Evolutionary conservation across 129 eudicot species (phyloP).

Genomic region (Escallonia rubra): DNA sequence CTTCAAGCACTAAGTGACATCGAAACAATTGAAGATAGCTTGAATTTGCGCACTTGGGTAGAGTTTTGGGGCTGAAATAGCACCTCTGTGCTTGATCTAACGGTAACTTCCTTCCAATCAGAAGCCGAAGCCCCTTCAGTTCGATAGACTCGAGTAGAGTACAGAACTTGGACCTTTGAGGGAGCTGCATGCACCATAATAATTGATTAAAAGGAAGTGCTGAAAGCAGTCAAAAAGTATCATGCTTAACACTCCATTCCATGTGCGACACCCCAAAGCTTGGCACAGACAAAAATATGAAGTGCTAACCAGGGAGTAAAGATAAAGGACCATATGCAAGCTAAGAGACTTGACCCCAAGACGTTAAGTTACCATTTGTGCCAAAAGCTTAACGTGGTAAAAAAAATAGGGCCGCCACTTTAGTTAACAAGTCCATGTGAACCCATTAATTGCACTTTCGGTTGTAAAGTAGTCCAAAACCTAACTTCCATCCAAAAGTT

Average conservation of each 20-base stretch:
- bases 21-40: constrained; percentile 66
- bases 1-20: constrained; percentile 65
- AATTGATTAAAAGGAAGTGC: neutral
- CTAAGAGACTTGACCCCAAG: too few relatives aligned
- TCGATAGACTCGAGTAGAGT: constrained; percentile 58
- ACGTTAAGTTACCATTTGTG: too few relatives aligned
- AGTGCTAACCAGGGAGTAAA: neutral
- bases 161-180: constrained; percentile 74
- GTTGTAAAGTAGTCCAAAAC: too few relatives aligned
- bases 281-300: neutral
- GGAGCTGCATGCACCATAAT: constrained; percentile 45
- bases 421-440: too few relatives aligned
- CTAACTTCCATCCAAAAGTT: too few relatives aligned
- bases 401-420: too few relatives aligned
- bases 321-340: too few relatives aligned
- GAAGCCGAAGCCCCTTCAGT: constrained; percentile 59
- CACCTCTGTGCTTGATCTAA: constrained; percentile 73
- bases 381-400: too few relatives aligned
- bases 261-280: too few relatives aligned
- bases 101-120: constrained; percentile 65
- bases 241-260: too few relatives aligned
- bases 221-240: neutral
- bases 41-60: constrained; percentile 54
- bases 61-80: constrained; percentile 67
- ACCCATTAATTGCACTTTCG: too few relatives aligned